phyloP scores from a whole-genome alignment of 1,284 basidiomycete genomes.

The Trametes hirsuta region DNA sequence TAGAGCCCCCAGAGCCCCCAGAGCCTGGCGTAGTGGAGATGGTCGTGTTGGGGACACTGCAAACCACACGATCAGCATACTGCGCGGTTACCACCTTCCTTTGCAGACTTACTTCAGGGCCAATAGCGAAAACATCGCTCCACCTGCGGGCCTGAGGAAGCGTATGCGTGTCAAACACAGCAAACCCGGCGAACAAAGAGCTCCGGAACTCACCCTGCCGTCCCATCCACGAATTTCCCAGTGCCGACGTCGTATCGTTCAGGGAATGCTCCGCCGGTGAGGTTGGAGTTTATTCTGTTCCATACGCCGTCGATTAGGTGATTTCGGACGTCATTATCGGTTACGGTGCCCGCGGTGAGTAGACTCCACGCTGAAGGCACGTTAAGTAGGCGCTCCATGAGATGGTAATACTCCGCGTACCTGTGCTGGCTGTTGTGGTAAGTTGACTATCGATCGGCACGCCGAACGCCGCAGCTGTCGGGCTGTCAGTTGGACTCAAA shows the following conservation, averaged over 20 bases:
- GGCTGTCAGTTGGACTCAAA: background rate
- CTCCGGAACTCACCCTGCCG: constrained; percentile 11
- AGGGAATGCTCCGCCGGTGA: constrained; percentile 20
- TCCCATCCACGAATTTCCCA: constrained; percentile 3
- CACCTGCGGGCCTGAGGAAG: constrained; percentile 15
- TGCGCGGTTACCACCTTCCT: background rate
- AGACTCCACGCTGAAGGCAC: constrained; percentile 25
- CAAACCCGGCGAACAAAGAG: background rate
- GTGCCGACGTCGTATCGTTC: constrained; percentile 18
- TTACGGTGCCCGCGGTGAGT: constrained; percentile 27
- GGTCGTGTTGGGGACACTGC: background rate
- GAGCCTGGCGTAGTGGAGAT: background rate
- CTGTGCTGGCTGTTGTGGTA: background rate
- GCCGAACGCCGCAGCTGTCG: constrained; percentile 10
- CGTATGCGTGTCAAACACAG: background rate
- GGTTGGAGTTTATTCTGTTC: constrained; percentile 23
- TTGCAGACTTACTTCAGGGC: constrained; percentile 20
- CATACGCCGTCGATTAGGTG: constrained; percentile 21
- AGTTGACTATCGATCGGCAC: background rate
- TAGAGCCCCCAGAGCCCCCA: too few relatives aligned
- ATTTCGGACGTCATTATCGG: constrained; percentile 20
- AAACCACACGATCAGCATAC: background rate
- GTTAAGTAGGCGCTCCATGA: background rate
- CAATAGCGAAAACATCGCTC: constrained; percentile 23
- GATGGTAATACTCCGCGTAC: background rate